These are phyloP conservation scores for Puccinia coronata DNA, from an alignment of 1,284 basidiomycete genomes.

Conservation along the genomic window DNA sequence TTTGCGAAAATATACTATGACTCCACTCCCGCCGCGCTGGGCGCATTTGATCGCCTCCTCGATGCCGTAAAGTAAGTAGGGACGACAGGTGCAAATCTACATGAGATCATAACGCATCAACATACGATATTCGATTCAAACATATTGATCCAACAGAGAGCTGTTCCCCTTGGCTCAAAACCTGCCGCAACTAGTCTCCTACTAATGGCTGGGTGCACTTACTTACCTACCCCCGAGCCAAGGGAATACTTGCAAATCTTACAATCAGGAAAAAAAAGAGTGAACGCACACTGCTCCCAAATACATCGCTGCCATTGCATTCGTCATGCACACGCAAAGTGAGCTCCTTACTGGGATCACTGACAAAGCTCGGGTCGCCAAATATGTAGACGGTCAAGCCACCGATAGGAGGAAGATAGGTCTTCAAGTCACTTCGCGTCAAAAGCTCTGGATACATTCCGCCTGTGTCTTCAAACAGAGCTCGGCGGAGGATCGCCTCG, in stretches of 20 bases:
- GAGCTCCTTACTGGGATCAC: slow-evolving; percentile 77
- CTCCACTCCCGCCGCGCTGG: slow-evolving; percentile 85
- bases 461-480: slow-evolving; percentile 90
- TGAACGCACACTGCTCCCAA: slow-evolving; percentile 45
- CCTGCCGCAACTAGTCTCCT: not conserved
- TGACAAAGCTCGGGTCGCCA: slow-evolving; percentile 75
- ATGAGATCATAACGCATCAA: not conserved
- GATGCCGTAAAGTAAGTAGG: slow-evolving; percentile 88
- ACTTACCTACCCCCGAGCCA: slow-evolving; percentile 73
- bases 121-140: slow-evolving; percentile 71
- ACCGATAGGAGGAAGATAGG: slow-evolving; percentile 93
- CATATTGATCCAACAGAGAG: slow-evolving; percentile 61
- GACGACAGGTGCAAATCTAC: slow-evolving; percentile 57
- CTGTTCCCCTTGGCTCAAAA: slow-evolving; percentile 23
- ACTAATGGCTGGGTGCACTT: not conserved
- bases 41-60: slow-evolving; percentile 84
- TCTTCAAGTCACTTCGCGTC: slow-evolving; percentile 89
- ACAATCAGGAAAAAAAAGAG: not conserved
- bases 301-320: slow-evolving; percentile 66
- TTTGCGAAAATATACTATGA: slow-evolving; percentile 92
- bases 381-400: slow-evolving; percentile 91
- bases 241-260: slow-evolving; percentile 73
- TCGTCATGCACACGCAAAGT: slow-evolving; percentile 92
- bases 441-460: slow-evolving; percentile 96
- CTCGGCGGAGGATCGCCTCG: slow-evolving; percentile 78